These are phyloP conservation scores for Cutaneotrichosporon sp. DNA, from an alignment of 1,284 basidiomycete species.

Conservation along the genomic window DNA sequence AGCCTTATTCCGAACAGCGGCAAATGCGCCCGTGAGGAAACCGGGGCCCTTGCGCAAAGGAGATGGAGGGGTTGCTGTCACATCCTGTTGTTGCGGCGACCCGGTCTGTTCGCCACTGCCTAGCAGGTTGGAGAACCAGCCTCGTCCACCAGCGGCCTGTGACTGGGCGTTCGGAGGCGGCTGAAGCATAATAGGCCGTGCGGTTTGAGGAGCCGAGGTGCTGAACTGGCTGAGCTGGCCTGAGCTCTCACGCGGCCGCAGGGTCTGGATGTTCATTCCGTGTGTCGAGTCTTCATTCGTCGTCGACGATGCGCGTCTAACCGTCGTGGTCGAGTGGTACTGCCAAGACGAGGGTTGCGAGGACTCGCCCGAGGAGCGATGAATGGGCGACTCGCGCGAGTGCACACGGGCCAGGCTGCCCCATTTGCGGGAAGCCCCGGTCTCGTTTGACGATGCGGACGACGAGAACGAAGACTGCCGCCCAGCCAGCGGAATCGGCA, in stretches of 20 bases:
- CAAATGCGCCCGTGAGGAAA: constrained; percentile 44
- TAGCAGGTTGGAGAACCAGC: constrained; percentile 49
- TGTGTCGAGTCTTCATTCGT: constrained; percentile 6
- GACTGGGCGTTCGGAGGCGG: constrained; percentile 26
- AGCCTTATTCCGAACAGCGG: constrained; percentile 50
- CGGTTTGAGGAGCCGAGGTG: constrained; percentile 31
- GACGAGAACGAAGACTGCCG: constrained; percentile 45
- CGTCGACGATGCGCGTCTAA: constrained; percentile 32
- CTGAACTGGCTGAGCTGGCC: constrained; percentile 24
- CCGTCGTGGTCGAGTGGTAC: constrained; percentile 13
- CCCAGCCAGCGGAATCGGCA: constrained; percentile 24
- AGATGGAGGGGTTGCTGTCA: constrained; percentile 29
- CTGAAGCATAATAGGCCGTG: not conserved
- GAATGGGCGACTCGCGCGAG: constrained; percentile 22
- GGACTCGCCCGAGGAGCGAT: constrained; percentile 17
- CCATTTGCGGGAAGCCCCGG: constrained; percentile 18
- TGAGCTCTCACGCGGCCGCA: constrained; percentile 34
- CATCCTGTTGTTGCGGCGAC: constrained; percentile 9
- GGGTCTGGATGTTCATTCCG: constrained; percentile 17
- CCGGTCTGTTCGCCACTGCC: constrained; percentile 2
- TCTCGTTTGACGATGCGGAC: constrained; percentile 33
- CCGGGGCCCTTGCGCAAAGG: constrained; percentile 42
- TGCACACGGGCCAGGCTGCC: constrained; percentile 23
- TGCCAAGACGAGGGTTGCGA: constrained; percentile 28
- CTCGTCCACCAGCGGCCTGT: constrained; percentile 38